A percentile compares a stretch with the other conserved stretches of the same genome.
These are phyloP conservation scores for Detonula confervacea DNA, from an alignment of 352 stramenopile species.

Conservation along the genomic window DNA sequence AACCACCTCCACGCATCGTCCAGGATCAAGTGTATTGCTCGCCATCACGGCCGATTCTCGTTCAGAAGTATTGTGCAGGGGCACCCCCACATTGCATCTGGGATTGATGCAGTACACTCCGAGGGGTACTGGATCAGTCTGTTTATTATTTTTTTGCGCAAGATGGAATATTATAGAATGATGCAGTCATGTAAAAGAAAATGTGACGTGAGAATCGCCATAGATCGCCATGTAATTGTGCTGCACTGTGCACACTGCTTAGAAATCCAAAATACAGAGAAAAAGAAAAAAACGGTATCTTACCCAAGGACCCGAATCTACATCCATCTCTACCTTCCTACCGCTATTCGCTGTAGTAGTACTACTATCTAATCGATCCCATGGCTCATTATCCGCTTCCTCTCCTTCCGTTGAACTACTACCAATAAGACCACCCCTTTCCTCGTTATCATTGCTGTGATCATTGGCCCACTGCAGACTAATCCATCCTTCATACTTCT, in stretches of 20 bases:
- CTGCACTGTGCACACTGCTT: no score
- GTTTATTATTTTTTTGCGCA: neutral
- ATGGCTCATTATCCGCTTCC: no score
- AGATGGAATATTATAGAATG: no score
- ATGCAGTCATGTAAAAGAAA: no score
- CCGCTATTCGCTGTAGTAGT: no score
- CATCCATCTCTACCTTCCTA: neutral
- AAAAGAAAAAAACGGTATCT: neutral
- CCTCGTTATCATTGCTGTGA: constrained; percentile 24
- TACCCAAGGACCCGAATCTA: constrained; percentile 32
- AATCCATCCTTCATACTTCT: constrained; percentile 55
- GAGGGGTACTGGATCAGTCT: constrained; percentile 39
- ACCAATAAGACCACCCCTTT: no score
- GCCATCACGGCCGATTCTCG: constrained; percentile 41
- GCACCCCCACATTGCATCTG: constrained; percentile 29
- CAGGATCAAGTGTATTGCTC: constrained; percentile 33
- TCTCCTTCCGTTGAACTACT: no score
- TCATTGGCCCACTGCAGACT: constrained; percentile 38
- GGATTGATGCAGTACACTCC: constrained; percentile 50
- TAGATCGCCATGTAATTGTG: no score
- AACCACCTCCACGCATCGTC: constrained; percentile 45
- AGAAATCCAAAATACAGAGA: no score
- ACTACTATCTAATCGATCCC: no score
- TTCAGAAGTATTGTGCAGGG: constrained; percentile 32
- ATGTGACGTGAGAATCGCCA: no score